Conservation (phyloP, 2,329 filamentous ascomycete genomes). For the Torrubiella hemipterigena region DNA sequence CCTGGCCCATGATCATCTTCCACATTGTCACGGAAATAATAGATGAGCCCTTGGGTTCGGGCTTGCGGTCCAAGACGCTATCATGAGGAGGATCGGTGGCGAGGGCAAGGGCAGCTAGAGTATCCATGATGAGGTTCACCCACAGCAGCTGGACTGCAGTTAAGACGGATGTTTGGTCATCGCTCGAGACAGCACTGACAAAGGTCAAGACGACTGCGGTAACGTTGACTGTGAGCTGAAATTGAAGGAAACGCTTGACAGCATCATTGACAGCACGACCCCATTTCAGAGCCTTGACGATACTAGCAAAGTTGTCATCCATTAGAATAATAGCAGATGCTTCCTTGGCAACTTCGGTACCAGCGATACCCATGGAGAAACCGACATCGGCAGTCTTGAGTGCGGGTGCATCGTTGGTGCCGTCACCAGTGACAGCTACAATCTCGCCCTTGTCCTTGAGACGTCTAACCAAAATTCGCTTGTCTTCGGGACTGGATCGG, state of each 20-base stretch:
- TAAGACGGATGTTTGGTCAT: conserved; percentile 60
- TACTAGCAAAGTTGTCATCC: conserved; percentile 83
- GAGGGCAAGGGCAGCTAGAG: conserved; percentile 77
- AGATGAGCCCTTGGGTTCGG: conserved; percentile 41
- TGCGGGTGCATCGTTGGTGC: conserved; percentile 73
- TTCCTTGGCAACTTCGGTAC: conserved; percentile 76
- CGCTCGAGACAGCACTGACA: conserved; percentile 67
- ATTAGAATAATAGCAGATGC: conserved; percentile 77
- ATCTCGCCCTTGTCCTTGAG: conserved; percentile 64
- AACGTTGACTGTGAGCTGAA: conserved; percentile 80
- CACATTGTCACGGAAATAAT: conserved; percentile 87
- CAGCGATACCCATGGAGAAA: conserved; percentile 77
- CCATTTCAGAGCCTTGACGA: conserved; percentile 74
- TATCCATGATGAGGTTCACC: conserved; percentile 98
- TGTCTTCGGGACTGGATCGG: conserved; percentile 65
- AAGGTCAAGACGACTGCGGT: conserved; percentile 83
- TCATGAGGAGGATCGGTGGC: conserved; percentile 84
- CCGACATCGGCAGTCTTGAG: conserved; percentile 73
- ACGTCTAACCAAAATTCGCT: conserved; percentile 58
- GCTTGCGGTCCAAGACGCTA: conserved; percentile 67
- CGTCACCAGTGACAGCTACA: conserved; percentile 73
- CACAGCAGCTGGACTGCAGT: conserved; percentile 86
- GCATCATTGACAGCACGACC: conserved; percentile 67
- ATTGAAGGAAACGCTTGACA: conserved; percentile 65
- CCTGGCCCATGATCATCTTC: conserved; percentile 97